A percentile compares a stretch with the other conserved stretches of the same genome.
Conservation (phyloP, 202 grass and related monocot species). For the Digitaria exilis region DNA sequence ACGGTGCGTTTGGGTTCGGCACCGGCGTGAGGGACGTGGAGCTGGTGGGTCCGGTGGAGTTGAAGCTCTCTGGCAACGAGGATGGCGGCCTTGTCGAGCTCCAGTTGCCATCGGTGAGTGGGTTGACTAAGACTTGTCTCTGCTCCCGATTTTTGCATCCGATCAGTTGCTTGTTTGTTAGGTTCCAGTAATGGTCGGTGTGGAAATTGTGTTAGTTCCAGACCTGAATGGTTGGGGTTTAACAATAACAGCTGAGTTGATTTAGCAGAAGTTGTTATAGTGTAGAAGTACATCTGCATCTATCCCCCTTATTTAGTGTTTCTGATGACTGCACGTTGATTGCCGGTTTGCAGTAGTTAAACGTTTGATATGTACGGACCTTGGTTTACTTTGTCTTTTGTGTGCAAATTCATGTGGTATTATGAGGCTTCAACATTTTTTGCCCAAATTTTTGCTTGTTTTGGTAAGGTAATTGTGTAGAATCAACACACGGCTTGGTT, state of each 20-base stretch:
- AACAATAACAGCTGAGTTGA: background rate
- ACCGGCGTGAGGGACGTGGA: constrained; percentile 66
- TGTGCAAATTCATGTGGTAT: background rate
- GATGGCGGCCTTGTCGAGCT: constrained; percentile 57
- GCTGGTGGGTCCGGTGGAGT: constrained; percentile 74
- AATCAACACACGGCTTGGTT: background rate
- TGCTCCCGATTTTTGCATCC: constrained; percentile 23
- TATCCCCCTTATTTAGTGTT: background rate
- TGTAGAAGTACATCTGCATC: background rate
- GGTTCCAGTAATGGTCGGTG: background rate
- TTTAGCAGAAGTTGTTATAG: background rate
- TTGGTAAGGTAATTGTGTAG: background rate
- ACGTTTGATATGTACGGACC: background rate
- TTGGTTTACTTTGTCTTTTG: background rate
- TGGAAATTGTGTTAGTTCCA: background rate
- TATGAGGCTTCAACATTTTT: background rate
- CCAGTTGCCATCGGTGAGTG: constrained; percentile 70
- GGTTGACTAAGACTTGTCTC: constrained; percentile 38
- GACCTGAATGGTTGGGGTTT: background rate
- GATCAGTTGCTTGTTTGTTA: constrained; percentile 24
- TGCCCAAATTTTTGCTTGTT: background rate
- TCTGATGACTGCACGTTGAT: background rate
- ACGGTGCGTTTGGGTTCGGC: constrained; percentile 33
- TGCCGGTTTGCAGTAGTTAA: background rate
- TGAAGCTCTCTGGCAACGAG: constrained; percentile 47